Evolutionary conservation across 1,284 basidiomycete species (phyloP), one percentile per base, ranked within the genome.

Genomic region (Puccinia novopanici): DNA sequence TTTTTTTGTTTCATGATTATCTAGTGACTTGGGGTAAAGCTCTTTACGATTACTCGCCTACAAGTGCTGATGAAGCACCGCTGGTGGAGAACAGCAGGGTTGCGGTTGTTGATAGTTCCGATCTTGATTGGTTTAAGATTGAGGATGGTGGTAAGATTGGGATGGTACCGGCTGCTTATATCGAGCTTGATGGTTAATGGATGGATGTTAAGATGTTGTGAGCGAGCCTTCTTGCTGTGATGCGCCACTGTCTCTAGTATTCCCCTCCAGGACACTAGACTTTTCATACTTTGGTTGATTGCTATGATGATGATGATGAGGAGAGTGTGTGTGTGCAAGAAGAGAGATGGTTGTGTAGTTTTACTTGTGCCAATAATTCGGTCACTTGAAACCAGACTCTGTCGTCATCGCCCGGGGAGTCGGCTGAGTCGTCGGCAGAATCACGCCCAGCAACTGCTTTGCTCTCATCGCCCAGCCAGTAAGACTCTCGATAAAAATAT

Each of bases 61-160:
- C 83, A 4, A 91, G 90, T 81, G 84, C 89, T 19, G 94, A 97
- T 83, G 94, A 97, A 85, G 88, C 95, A 34, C 88, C 92, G 0
- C 93, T 97, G 84, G 86, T 86, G 13, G 93, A 93, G 87, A 93
- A 92, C 81, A 92, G 95, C 81, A 85, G 86, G 55, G 87, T 97
- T 71, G 87, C 88, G 13, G 90, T 98, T 82, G 89, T 97, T 78
- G 89, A 87, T 75, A n/a, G 42, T 22, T 89, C 88, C 81, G 94
- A 95, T 83, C 88, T 88, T 72, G 92, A 93, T 84, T 98, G 95
- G 95, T 97, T 93, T 92, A 96, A 95, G 87, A 91, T 91, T 50
- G 94, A 95, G 87, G 89, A 90, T 85, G 89, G 89, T 79, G 94
- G 94, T 50, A 87, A 91, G 81, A 90, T 95, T 81, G 92, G 92